Percentiles rank a stretch among this genome's conserved stretches.
Conservation (phyloP, 1,284 basidiomycete genomes). For the Moesziomyces aphidis region DNA sequence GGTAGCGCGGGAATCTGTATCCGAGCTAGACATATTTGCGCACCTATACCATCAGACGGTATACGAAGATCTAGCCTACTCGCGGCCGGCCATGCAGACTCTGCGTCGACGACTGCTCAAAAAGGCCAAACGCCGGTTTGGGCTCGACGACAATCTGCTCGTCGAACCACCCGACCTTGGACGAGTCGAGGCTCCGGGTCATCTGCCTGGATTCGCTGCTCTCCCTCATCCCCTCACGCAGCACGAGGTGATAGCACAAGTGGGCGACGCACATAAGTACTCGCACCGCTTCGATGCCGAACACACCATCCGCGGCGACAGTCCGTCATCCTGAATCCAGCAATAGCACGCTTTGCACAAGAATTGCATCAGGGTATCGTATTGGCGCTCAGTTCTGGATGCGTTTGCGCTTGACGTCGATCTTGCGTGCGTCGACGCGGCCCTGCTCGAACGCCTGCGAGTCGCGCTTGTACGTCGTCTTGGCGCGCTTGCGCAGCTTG, state of each 20-base stretch:
- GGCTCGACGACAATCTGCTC: not conserved
- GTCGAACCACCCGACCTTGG: not conserved
- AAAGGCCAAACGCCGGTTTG: not conserved
- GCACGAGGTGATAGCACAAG: not conserved
- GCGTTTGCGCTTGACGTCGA: conserved; percentile 49
- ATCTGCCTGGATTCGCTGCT: not conserved
- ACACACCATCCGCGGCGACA: not conserved
- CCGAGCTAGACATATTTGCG: not conserved
- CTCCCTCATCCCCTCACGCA: not conserved
- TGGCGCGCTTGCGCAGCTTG: conserved; percentile 40
- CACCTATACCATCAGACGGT: not conserved
- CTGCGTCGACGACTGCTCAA: not conserved
- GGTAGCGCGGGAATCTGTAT: not conserved
- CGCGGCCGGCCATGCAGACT: not conserved
- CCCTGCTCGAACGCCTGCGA: conserved; percentile 42
- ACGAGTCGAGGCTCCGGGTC: not conserved
- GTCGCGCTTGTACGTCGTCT: conserved; percentile 30
- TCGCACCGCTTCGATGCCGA: not conserved
- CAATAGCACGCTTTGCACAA: too few relatives aligned
- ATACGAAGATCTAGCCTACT: not conserved
- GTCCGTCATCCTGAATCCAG: too few relatives aligned
- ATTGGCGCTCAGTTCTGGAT: conserved; percentile 19
- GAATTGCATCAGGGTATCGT: too few relatives aligned
- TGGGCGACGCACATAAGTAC: not conserved
- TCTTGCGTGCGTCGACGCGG: conserved; percentile 37